Conservation (phyloP, 352 stramenopile genomes). For the Globisporangium camurandrum region DNA sequence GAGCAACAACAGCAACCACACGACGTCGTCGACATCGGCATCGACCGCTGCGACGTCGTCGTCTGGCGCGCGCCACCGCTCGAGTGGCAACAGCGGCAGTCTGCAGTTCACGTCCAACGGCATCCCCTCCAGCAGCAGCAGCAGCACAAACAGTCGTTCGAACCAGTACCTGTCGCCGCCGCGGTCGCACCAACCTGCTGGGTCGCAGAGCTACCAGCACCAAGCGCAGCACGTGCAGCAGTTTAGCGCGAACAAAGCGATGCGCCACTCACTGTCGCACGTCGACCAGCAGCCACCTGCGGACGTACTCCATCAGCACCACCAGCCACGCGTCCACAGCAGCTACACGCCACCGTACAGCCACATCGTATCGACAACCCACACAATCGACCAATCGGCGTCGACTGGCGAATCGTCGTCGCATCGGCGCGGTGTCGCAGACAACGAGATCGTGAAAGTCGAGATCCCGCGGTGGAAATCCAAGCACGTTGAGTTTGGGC, state of each 20-base stretch:
- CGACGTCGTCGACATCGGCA: slow-evolving; percentile 6
- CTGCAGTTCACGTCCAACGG: slow-evolving; percentile 6
- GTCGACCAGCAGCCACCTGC: slow-evolving; percentile 15
- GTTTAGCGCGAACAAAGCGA: slow-evolving; percentile 19
- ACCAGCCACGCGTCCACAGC: slow-evolving; percentile 1
- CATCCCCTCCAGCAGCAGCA: neutral
- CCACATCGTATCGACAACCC: too few relatives aligned
- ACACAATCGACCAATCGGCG: slow-evolving; percentile 3
- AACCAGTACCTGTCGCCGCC: slow-evolving; percentile 3
- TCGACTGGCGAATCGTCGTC: slow-evolving; percentile 9
- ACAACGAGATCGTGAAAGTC: slow-evolving; percentile 61
- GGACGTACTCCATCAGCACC: slow-evolving; percentile 1
- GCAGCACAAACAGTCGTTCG: slow-evolving; percentile 1
- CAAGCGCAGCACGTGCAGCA: slow-evolving; percentile 11
- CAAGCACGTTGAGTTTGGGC: slow-evolving; percentile 35
- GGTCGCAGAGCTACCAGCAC: slow-evolving; percentile 23
- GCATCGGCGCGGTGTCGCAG: slow-evolving; percentile 3
- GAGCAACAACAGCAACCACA: slow-evolving; percentile 5
- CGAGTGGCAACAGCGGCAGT: slow-evolving; percentile 6
- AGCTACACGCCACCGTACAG: slow-evolving; percentile 3
- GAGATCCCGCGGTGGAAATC: slow-evolving; percentile 69
- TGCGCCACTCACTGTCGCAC: slow-evolving; percentile 47
- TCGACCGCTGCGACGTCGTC: slow-evolving; percentile 3
- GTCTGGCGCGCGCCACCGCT: slow-evolving; percentile 6
- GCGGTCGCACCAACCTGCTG: slow-evolving; percentile 1